Base-by-base conservation (phyloP, 495 filamentous ascomycete genomes). In the Podospora pseudocomata region DNA sequence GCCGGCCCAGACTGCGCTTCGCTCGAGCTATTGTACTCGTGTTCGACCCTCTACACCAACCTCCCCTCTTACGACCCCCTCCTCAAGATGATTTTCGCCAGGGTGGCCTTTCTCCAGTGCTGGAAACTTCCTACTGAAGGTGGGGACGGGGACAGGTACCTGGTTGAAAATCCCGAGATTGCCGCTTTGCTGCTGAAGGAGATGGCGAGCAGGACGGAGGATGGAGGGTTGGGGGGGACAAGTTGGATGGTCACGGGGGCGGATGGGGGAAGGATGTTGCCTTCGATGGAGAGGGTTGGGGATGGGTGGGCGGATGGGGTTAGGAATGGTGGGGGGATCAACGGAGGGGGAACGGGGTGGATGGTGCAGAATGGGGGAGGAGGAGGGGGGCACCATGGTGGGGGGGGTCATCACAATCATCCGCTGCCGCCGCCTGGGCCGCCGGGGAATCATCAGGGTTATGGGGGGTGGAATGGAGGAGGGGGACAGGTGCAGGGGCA, bases 51-150 rank as follows among this genome's bases (percentile, higher is more conserved):
- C 15, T 77, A 80, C 71, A 70, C 76, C 57, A 81, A 79, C 13
- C 70, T 84, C 5, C 74, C 77, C 30, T 73, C 79, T 64, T 69
- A 67, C 19, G 81, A 84, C 63, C 63, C 70, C 0, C 69, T 84
- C 16, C 73, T 83, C 20, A 78, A 77, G 65, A 81, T 82, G 78
- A 71, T 83, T 16, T 82, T 81, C 71, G 79, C 80, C 7, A 71
- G 81, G 27, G 79, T 82, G 1, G 82, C 79, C 0, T 83, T 83
- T 67, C 68, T 84, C 7, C 76, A 79, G 68, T 78, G 80, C 6
- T 82, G 77, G 77, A 69, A 76, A 16, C 71, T 73, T 13, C 62
- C 66, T 18, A 77, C 74, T 19, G 55, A 26, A 6, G 7, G 26
- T 9, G 56, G 26, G 18, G 56, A 59, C 2, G 56, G 19, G 15